These are phyloP conservation scores for Bothriochloa decipiens DNA, from an alignment of 176 grass and related monocot genomes.

Conservation along the genomic window DNA sequence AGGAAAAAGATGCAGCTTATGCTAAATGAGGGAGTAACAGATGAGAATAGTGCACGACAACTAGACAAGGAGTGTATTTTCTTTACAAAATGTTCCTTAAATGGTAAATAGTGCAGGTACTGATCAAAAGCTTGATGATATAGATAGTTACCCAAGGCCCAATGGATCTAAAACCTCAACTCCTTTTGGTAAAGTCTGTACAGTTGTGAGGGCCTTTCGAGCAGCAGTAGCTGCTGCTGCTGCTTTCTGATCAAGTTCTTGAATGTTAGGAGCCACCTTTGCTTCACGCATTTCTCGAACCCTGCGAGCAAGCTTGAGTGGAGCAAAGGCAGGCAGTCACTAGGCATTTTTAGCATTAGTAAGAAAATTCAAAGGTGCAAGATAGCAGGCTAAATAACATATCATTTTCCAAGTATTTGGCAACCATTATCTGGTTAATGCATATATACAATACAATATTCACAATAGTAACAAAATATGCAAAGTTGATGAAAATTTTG, in stretches of 20 bases:
- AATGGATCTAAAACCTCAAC: constrained; percentile 99
- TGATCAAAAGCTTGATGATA: constrained; percentile 17
- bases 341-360: constrained; percentile 25
- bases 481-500: neutral
- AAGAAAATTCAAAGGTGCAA: neutral
- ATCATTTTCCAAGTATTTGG: constrained; percentile 10
- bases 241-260: constrained; percentile 79
- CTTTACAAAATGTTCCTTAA: constrained; percentile 21
- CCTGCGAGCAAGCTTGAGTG: constrained; percentile 82
- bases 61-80: neutral
- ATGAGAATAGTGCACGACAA: constrained; percentile 6
- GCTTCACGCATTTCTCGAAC: constrained; percentile 98
- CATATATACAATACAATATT: constrained; percentile 31
- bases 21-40: constrained; percentile 3
- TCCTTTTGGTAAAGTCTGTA: constrained; percentile 91
- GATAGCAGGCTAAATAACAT: constrained; percentile 17
- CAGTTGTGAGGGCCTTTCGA: constrained; percentile 70
- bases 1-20: neutral
- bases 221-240: constrained; percentile 55
- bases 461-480: constrained; percentile 20
- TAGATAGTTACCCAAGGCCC: constrained; percentile 85
- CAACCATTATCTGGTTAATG: constrained; percentile 16
- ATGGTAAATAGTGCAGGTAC: neutral
- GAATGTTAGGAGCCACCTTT: constrained; percentile 68
- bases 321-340: constrained; percentile 39